Conservation (phyloP, 2,329 filamentous ascomycete species). For the Hymenoscyphus linearis region DNA sequence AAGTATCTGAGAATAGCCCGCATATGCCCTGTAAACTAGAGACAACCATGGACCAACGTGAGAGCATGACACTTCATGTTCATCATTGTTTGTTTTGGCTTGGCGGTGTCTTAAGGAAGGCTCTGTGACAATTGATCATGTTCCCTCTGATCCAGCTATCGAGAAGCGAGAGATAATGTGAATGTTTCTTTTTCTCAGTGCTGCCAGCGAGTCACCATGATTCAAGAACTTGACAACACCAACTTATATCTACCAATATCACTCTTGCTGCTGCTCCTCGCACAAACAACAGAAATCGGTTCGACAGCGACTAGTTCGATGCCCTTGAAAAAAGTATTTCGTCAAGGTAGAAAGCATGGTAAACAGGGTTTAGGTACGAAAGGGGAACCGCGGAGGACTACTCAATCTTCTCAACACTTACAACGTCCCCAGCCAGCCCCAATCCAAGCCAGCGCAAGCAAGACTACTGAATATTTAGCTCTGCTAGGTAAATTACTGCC, state of each 20-base stretch:
- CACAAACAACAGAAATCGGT: neutral
- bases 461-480: neutral
- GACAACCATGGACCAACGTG: too few relatives aligned
- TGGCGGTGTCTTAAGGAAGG: too few relatives aligned
- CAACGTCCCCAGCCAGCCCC: neutral
- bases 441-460: neutral
- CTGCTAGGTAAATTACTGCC: neutral
- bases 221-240: neutral
- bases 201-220: neutral
- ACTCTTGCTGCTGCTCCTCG: neutral
- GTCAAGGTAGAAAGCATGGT: neutral
- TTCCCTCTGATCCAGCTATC: too few relatives aligned
- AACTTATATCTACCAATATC: neutral
- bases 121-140: too few relatives aligned
- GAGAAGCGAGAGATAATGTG: too few relatives aligned
- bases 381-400: neutral
- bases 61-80: too few relatives aligned
- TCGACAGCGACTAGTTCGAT: neutral
- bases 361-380: neutral
- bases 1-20: too few relatives aligned
- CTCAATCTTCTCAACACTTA: neutral
- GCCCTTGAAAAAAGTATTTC: neutral
- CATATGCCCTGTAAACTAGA: too few relatives aligned
- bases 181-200: neutral
- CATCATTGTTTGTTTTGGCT: too few relatives aligned